Percentiles rank a stretch among this genome's conserved stretches.
These are phyloP conservation scores for Capronia epimyces DNA, from an alignment of 2,329 filamentous ascomycete genomes.

Conservation along the genomic window DNA sequence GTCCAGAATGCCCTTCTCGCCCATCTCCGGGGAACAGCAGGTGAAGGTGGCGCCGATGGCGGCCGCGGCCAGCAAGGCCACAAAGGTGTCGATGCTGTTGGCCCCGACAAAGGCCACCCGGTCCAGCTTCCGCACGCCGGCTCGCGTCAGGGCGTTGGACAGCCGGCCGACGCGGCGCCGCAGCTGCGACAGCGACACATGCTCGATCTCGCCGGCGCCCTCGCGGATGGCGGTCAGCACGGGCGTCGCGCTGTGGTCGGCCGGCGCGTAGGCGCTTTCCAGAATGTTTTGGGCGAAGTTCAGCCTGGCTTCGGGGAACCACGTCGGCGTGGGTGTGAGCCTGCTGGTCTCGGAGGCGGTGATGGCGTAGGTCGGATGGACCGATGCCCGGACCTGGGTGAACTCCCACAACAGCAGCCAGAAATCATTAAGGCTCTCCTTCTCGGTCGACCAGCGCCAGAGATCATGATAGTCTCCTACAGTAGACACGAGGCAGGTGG, in stretches of 20 bases:
- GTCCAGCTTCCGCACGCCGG: slow-evolving; percentile 64
- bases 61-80: slow-evolving; percentile 62
- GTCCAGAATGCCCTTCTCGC: slow-evolving; percentile 68
- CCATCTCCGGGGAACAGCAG: slow-evolving; percentile 75
- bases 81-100: slow-evolving; percentile 67
- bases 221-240: slow-evolving; percentile 61
- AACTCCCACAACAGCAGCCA: slow-evolving; percentile 13
- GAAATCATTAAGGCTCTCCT: slow-evolving; percentile 5
- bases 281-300: slow-evolving; percentile 79
- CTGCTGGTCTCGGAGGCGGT: slow-evolving; percentile 32
- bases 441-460: slow-evolving; percentile 9
- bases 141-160: slow-evolving; percentile 59
- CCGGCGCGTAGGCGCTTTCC: slow-evolving; percentile 35
- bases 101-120: slow-evolving; percentile 67
- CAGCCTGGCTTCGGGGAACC: slow-evolving; percentile 68
- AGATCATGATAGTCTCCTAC: slow-evolving; percentile 8
- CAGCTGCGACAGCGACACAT: slow-evolving; percentile 63
- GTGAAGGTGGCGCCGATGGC: slow-evolving; percentile 70
- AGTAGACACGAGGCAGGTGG: neutral
- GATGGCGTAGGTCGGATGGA: slow-evolving; percentile 37
- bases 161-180: slow-evolving; percentile 54
- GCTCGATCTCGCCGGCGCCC: slow-evolving; percentile 29
- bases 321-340: slow-evolving; percentile 51
- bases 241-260: slow-evolving; percentile 65
- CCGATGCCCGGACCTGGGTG: slow-evolving; percentile 3